Conservation (phyloP, 768 basidiomycete species). For the Naganishia vishniacii region DNA sequence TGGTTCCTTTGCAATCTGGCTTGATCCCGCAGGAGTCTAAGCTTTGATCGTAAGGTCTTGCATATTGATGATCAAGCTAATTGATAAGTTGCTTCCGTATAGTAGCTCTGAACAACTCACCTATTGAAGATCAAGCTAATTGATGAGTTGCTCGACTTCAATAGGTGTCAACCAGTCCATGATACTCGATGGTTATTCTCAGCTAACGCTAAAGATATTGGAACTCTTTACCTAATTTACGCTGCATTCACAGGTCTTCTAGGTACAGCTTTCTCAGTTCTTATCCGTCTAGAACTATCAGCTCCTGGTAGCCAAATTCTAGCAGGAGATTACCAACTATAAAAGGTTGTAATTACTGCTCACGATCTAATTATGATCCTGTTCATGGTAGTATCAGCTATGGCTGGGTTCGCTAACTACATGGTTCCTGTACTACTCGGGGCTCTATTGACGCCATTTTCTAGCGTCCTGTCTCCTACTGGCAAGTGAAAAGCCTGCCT, state of each 20-base stretch:
- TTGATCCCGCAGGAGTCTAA: too few relatives aligned
- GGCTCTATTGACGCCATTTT: too few relatives aligned
- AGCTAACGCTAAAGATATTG: constrained; percentile 41
- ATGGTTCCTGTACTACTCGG: constrained; percentile 16
- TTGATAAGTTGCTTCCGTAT: too few relatives aligned
- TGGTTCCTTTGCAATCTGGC: too few relatives aligned
- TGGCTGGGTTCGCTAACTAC: constrained; percentile 13
- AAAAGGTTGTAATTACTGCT: constrained; percentile 20
- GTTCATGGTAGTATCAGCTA: constrained; percentile 15
- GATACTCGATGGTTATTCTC: constrained; percentile 35
- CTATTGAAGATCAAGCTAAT: too few relatives aligned
- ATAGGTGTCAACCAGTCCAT: too few relatives aligned
- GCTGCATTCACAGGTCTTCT: constrained; percentile 37
- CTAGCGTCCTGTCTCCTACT: too few relatives aligned
- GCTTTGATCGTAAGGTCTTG: too few relatives aligned
- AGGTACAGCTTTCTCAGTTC: constrained; percentile 37
- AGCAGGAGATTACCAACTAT: constrained; percentile 20
- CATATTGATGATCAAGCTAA: too few relatives aligned
- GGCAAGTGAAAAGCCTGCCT: too few relatives aligned
- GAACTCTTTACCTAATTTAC: constrained; percentile 38
- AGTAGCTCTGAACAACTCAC: too few relatives aligned
- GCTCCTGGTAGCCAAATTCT: constrained; percentile 32
- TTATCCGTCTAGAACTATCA: constrained; percentile 38
- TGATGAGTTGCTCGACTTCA: too few relatives aligned
- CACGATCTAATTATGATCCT: constrained; percentile 17